Evolutionary conservation across 345 rosid genomes (phyloP).

Genomic region (Rhizophora mangle): DNA sequence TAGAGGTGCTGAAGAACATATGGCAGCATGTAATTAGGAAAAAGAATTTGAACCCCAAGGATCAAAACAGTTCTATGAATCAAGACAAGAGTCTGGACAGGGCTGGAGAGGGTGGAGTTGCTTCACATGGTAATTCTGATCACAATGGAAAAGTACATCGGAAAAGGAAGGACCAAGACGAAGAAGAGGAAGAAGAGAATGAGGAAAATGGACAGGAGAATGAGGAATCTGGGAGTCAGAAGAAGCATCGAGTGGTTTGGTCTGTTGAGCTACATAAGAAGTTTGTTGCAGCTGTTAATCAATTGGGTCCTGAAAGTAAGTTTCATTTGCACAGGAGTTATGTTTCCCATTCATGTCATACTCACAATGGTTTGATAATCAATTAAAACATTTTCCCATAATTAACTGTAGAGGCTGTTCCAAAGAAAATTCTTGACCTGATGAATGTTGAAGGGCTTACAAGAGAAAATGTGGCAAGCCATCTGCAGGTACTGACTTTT

Average conservation of each 20-base stretch:
- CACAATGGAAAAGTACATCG: conserved; percentile 37
- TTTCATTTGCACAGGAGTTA: conserved; percentile 8
- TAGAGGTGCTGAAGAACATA: conserved; percentile 84
- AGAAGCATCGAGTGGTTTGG: conserved; percentile 97
- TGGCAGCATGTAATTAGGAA: conserved; percentile 93
- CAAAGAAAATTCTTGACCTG: conserved; percentile 84
- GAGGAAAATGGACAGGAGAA: conserved; percentile 61
- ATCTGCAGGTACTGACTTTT: conserved; percentile 64
- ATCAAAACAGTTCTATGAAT: conserved; percentile 28
- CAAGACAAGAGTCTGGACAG: conserved; percentile 37
- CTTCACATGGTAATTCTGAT: conserved; percentile 35
- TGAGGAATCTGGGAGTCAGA: conserved; percentile 56
- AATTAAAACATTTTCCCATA: not conserved
- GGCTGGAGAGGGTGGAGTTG: conserved; percentile 33
- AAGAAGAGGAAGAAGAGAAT: conserved; percentile 63
- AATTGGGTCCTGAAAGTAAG: conserved; percentile 86
- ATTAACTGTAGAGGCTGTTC: conserved; percentile 77
- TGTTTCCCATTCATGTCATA: not conserved
- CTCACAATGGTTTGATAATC: not conserved
- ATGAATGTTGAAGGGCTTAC: conserved; percentile 92
- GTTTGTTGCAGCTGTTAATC: conserved; percentile 84
- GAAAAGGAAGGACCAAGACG: conserved; percentile 74
- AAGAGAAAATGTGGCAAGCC: conserved; percentile 98
- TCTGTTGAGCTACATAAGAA: conserved; percentile 72
- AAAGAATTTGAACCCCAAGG: conserved; percentile 47